Percentiles rank a stretch among this genome's conserved stretches.
phyloP scores from a whole-genome alignment of 2,329 filamentous ascomycete genomes.

The Fusarium guadeloupense region DNA sequence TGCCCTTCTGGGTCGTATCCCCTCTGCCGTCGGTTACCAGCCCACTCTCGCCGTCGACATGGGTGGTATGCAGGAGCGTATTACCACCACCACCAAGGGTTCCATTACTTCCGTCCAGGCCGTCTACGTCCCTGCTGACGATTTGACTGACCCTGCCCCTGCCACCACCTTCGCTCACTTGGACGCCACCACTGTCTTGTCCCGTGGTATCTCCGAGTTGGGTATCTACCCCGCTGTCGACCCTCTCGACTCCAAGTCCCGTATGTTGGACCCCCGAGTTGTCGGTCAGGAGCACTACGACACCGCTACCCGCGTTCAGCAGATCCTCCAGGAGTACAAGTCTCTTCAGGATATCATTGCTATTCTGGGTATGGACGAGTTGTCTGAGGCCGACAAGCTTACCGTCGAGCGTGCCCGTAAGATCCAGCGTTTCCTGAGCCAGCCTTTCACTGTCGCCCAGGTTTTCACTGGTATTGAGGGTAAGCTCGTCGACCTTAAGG shows the following conservation, averaged over 20 bases:
- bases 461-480: conserved; percentile 95
- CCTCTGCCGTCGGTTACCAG: conserved; percentile 99
- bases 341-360: conserved; percentile 99
- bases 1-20: conserved; percentile 98
- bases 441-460: conserved; percentile 92
- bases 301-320: conserved; percentile 93
- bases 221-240: conserved; percentile 99
- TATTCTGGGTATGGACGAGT: conserved; percentile 99
- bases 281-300: conserved; percentile 98
- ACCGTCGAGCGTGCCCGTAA: conserved; percentile 99
- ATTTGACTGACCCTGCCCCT: conserved; percentile 99
- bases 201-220: conserved; percentile 99
- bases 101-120: conserved; percentile 99
- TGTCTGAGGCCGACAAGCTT: conserved; percentile 99
- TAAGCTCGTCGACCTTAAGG: conserved; percentile 96
- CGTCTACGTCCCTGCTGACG: conserved; percentile 99
- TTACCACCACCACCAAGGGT: conserved; percentile 99
- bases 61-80: conserved; percentile 99
- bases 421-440: conserved; percentile 99
- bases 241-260: conserved; percentile 98
- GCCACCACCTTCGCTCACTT: conserved; percentile 99
- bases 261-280: conserved; percentile 99
- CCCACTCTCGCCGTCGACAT: conserved; percentile 98
- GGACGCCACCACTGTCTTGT: conserved; percentile 99
- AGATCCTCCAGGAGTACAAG: conserved; percentile 99